Conservation (phyloP, 1,284 basidiomycete genomes). For the Marasmius tenuissimus region DNA sequence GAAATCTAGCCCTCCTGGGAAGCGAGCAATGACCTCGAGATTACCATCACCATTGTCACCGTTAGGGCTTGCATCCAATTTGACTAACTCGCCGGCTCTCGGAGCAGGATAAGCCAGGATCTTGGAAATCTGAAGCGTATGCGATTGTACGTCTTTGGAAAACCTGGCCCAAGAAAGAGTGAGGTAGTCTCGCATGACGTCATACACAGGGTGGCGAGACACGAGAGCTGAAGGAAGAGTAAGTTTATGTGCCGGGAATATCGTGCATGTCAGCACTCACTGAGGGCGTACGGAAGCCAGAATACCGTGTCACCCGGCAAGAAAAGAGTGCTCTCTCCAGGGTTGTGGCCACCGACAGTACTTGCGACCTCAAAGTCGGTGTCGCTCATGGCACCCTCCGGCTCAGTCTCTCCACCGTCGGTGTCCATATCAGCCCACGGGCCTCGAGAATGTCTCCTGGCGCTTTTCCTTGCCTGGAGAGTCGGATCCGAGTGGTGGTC, state of each 20-base stretch:
- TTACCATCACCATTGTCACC: constrained; percentile 59
- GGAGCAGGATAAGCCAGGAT: constrained; percentile 83
- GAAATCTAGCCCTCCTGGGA: constrained; percentile 84
- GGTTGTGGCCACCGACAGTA: constrained; percentile 67
- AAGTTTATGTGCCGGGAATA: not conserved
- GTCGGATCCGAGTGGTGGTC: constrained; percentile 50
- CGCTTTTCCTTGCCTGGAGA: constrained; percentile 51
- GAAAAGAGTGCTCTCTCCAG: constrained; percentile 83
- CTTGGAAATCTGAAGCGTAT: constrained; percentile 82
- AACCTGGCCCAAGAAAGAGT: constrained; percentile 92
- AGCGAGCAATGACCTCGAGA: constrained; percentile 81
- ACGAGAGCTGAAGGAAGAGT: constrained; percentile 62
- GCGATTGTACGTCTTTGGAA: constrained; percentile 87
- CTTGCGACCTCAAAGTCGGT: constrained; percentile 80
- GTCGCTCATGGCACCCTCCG: constrained; percentile 72
- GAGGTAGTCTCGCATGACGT: constrained; percentile 90
- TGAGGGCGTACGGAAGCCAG: constrained; percentile 90
- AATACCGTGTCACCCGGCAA: constrained; percentile 87
- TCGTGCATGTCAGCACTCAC: constrained; percentile 43
- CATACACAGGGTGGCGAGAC: constrained; percentile 89
- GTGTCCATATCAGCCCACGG: constrained; percentile 80
- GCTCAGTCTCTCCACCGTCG: constrained; percentile 67
- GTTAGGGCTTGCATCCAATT: constrained; percentile 72
- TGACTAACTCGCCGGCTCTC: constrained; percentile 82
- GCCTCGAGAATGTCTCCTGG: constrained; percentile 57